A percentile compares a stretch with the other conserved stretches of the same genome.
phyloP scores from a whole-genome alignment of 1,139 yeast genomes.

The Sugiyamaella xylanicola region DNA sequence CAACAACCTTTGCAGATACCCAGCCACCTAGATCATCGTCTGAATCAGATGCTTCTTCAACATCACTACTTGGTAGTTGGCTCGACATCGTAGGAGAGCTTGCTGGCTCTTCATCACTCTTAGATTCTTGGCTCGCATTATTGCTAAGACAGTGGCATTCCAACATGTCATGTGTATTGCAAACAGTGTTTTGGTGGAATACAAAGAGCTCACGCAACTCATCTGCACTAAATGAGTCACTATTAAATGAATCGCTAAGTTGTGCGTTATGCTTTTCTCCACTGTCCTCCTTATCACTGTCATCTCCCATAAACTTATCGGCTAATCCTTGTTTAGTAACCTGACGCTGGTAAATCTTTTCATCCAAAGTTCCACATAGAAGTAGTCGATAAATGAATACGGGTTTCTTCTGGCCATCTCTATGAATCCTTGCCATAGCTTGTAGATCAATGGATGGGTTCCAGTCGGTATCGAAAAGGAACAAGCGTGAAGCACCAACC shows the following conservation, averaged over 20 bases:
- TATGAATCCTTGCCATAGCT: conserved; percentile 93
- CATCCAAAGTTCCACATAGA: conserved; percentile 84
- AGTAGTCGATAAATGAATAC: conserved; percentile 79
- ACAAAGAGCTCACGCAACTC: conserved; percentile 80
- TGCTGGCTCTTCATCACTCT: neutral
- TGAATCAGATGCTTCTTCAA: conserved; percentile 28
- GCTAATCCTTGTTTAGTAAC: conserved; percentile 80
- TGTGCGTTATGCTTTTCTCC: neutral
- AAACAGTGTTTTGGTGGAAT: conserved; percentile 52
- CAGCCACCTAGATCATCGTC: conserved; percentile 43
- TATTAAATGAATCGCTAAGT: conserved; percentile 15
- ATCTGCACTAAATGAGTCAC: conserved; percentile 44
- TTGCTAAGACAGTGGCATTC: conserved; percentile 59
- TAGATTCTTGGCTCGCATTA: neutral
- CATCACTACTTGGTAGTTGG: conserved; percentile 26
- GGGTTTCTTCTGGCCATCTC: conserved; percentile 86
- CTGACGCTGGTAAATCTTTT: conserved; percentile 93
- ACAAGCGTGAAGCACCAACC: conserved; percentile 84
- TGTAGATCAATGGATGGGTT: conserved; percentile 92
- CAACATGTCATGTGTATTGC: conserved; percentile 83
- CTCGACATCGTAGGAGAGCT: conserved; percentile 18
- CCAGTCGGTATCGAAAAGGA: conserved; percentile 90
- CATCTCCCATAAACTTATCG: conserved; percentile 62
- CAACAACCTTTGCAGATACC: conserved; percentile 52
- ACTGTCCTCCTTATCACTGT: conserved; percentile 15